A percentile compares a stretch with the other conserved stretches of the same genome.
Evolutionary conservation across 2,329 filamentous ascomycete species (phyloP).

Genomic region (Trichoderma breve): DNA sequence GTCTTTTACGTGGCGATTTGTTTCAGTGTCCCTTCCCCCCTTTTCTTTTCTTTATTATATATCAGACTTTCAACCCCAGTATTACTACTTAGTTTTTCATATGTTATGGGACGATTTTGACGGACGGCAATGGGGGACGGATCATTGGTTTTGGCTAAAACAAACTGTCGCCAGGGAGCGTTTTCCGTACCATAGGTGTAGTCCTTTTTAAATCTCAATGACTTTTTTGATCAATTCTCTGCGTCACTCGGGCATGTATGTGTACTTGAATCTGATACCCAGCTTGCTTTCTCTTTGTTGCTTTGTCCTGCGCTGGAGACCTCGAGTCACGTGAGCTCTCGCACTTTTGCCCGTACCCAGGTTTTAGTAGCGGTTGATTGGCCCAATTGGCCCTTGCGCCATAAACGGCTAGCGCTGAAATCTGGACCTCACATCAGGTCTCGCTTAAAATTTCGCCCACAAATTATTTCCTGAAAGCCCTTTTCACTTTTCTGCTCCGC

Average conservation of each 20-base stretch:
- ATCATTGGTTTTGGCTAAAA: conserved; percentile 31
- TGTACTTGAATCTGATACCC: not conserved
- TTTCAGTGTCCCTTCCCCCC: not conserved
- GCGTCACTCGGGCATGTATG: not conserved
- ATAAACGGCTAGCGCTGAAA: conserved; percentile 24
- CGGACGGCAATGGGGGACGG: conserved; percentile 17
- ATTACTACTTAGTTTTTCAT: conserved; percentile 22
- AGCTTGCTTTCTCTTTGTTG: not conserved
- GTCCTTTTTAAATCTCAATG: not conserved
- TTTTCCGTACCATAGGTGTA: conserved; percentile 26
- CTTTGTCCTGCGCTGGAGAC: not conserved
- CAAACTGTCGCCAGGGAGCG: conserved; percentile 27
- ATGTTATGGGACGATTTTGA: conserved; percentile 25
- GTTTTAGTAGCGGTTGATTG: not conserved
- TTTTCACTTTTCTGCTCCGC: conserved; percentile 31
- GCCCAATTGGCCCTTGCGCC: not conserved
- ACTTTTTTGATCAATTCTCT: not conserved
- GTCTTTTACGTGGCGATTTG: conserved; percentile 26
- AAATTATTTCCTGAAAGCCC: conserved; percentile 30
- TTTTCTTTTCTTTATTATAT: conserved; percentile 12
- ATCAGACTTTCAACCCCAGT: conserved; percentile 4
- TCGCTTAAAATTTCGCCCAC: conserved; percentile 43
- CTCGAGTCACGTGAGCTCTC: not conserved
- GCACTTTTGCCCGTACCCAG: not conserved
- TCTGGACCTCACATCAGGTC: conserved; percentile 26